A percentile compares a stretch with the other conserved stretches of the same genome.
phyloP scores from a whole-genome alignment of 352 stramenopile species.

The Aphanomyces euteiches region DNA sequence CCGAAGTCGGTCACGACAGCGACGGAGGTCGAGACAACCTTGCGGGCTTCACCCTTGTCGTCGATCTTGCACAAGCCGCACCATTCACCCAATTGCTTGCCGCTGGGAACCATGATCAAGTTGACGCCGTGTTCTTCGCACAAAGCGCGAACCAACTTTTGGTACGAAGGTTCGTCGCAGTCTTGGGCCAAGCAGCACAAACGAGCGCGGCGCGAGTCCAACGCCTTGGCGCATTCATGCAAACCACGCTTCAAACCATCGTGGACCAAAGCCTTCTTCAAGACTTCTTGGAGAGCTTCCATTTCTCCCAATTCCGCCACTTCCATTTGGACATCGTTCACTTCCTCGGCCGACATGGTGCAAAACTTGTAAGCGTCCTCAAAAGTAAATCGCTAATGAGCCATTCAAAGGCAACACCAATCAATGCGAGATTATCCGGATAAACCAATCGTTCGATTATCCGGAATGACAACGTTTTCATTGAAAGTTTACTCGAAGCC shows the following conservation, averaged over 20 bases:
- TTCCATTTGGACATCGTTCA: slow-evolving; percentile 46
- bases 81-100: slow-evolving; percentile 98
- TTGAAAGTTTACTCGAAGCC: slow-evolving; percentile 55
- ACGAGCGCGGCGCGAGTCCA: slow-evolving; percentile 96
- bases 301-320: slow-evolving; percentile 94
- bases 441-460: slow-evolving; percentile 11
- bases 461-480: not conserved
- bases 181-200: slow-evolving; percentile 99
- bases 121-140: slow-evolving; percentile 92
- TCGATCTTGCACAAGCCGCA: slow-evolving; percentile 99
- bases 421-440: slow-evolving; percentile 25
- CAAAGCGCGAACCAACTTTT: slow-evolving; percentile 97
- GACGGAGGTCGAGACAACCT: slow-evolving; percentile 98
- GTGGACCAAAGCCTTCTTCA: slow-evolving; percentile 99
- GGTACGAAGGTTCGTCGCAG: slow-evolving; percentile 99
- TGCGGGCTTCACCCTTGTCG: slow-evolving; percentile 94
- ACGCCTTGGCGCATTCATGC: slow-evolving; percentile 98
- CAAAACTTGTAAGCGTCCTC: slow-evolving; percentile 36
- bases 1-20: slow-evolving; percentile 99
- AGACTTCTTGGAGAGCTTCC: slow-evolving; percentile 96
- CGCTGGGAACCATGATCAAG: slow-evolving; percentile 90
- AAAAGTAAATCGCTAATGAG: slow-evolving; percentile 34
- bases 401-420: slow-evolving; percentile 4
- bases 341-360: slow-evolving; percentile 91
- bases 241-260: slow-evolving; percentile 98